Evolutionary conservation across 371 early-diverging fungal species (phyloP).

Genomic region (Mucor piriformis): DNA sequence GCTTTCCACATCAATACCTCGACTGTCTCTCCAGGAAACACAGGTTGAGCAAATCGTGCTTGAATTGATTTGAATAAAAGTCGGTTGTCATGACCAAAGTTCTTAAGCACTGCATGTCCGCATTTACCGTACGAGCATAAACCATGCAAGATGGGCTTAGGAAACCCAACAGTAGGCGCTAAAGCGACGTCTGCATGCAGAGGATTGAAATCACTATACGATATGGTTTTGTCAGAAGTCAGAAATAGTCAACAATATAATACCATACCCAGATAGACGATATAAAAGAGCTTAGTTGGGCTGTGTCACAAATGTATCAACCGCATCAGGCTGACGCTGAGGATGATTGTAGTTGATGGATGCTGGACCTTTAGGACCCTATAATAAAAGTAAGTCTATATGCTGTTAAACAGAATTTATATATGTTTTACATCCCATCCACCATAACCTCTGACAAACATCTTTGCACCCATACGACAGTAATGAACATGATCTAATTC

Average conservation of each 20-base stretch:
- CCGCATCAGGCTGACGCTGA: conserved; percentile 57
- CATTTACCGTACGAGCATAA: conserved; percentile 69
- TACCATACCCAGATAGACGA: conserved; percentile 59
- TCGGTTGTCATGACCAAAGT: conserved; percentile 56
- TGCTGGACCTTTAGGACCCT: conserved; percentile 58
- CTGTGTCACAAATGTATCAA: conserved; percentile 42
- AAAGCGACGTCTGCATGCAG: conserved; percentile 66
- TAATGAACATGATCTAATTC: conserved; percentile 54
- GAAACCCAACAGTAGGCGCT: conserved; percentile 65
- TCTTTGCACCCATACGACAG: conserved; percentile 44
- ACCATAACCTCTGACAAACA: conserved; percentile 60
- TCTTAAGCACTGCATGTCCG: conserved; percentile 59
- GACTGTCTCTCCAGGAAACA: conserved; percentile 69
- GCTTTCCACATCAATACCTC: conserved; percentile 70
- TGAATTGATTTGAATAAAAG: conserved; percentile 58
- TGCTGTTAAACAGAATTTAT: not conserved
- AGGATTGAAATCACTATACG: conserved; percentile 70
- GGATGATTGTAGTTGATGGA: conserved; percentile 37
- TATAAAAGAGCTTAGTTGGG: conserved; percentile 66
- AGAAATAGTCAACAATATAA: too few species aligned
- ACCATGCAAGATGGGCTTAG: conserved; percentile 69
- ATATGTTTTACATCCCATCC: conserved; percentile 54
- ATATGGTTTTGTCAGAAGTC: too few species aligned
- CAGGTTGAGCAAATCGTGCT: conserved; percentile 71
- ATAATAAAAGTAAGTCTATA: not conserved